Base-by-base conservation (phyloP, 129 eudicot species). In the Heracleum sosnowskyi region DNA sequence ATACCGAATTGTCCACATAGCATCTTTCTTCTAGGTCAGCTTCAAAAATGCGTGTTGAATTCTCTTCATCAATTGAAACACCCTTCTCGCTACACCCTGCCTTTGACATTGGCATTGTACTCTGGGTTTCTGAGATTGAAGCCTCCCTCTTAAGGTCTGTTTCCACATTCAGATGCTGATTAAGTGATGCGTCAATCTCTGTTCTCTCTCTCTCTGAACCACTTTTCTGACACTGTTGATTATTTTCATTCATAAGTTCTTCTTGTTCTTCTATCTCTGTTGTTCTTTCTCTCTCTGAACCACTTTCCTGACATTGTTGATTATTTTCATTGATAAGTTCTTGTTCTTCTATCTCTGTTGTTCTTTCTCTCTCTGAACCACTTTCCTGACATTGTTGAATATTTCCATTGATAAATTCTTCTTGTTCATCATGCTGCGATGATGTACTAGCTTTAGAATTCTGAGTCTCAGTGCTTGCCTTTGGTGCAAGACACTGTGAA, bases 181-280 rank as follows among this genome's bases (percentile, higher is more conserved):
- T 45, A 73, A 42, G 16, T 41, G 45, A 26, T 35, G 44, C 80
- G 13, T 70, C 80, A 31, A 78, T 15, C 68, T 77, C 82, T 15
- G 53, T 37, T 39, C 6, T 72, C 22, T 79, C 81, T 20, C 68
- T 79, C 39, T 79, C 90, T 34, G 71, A 62, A 42, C 74, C 85
- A 51, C 79, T 77, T 73, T 83, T 83, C 13, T 83, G 87, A 41
- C 24, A 41, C 60, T 86, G 82, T 73, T 75, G 66, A 62, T 66
- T 28, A 11, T 78, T 51, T 41, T 82, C 82, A 34, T 68, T 73
- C 72, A 81, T 69, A 12, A 84, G 51, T 63, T 81, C 87, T 70
- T 83, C 92, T 78, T 77, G 89, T 68, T 86, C 89, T 44, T 81
- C 89, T 16, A 78, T 26, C 78, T 11, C 55, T 76, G 74, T 81